phyloP scores from a whole-genome alignment of 352 stramenopile genomes.

The Phytophthora colocasiae region DNA sequence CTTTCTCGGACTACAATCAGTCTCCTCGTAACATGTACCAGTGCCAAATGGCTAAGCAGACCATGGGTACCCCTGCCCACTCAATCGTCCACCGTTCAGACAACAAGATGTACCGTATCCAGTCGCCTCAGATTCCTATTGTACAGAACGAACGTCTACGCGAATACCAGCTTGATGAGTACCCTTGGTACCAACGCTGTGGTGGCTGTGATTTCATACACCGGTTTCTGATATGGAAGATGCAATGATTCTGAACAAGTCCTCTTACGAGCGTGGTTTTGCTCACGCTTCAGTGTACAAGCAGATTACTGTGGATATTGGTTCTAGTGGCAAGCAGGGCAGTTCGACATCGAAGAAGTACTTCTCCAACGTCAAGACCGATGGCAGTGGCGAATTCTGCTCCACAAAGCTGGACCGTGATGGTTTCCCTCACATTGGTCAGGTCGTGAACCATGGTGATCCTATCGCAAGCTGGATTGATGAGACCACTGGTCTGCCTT shows the following conservation, averaged over 20 bases:
- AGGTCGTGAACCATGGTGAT: conserved; percentile 95
- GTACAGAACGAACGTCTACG: conserved; percentile 97
- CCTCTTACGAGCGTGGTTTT: conserved; percentile 98
- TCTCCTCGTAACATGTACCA: conserved; percentile 99
- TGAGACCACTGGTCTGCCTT: conserved; percentile 91
- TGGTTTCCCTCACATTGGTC: conserved; percentile 96
- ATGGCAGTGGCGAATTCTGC: conserved; percentile 68
- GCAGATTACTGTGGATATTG: conserved; percentile 95
- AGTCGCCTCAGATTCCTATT: conserved; percentile 98
- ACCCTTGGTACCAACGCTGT: conserved; percentile 99
- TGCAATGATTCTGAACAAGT: conserved; percentile 99
- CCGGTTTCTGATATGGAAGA: conserved; percentile 98
- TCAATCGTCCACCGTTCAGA: conserved; percentile 96
- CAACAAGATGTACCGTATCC: conserved; percentile 99
- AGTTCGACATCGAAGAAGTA: conserved; percentile 83
- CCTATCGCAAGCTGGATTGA: conserved; percentile 97
- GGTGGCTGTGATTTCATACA: conserved; percentile 99
- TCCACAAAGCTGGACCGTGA: conserved; percentile 94
- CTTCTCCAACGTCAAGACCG: conserved; percentile 93
- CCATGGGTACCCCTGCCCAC: conserved; percentile 99
- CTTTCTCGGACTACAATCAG: conserved; percentile 99
- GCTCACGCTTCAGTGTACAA: conserved; percentile 99
- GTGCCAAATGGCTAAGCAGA: conserved; percentile 99
- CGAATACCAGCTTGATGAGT: conserved; percentile 99
- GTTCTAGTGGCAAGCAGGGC: conserved; percentile 69